Evolutionary conservation across 768 basidiomycete genomes (phyloP).

Genomic region (Suillus hirtellus): DNA sequence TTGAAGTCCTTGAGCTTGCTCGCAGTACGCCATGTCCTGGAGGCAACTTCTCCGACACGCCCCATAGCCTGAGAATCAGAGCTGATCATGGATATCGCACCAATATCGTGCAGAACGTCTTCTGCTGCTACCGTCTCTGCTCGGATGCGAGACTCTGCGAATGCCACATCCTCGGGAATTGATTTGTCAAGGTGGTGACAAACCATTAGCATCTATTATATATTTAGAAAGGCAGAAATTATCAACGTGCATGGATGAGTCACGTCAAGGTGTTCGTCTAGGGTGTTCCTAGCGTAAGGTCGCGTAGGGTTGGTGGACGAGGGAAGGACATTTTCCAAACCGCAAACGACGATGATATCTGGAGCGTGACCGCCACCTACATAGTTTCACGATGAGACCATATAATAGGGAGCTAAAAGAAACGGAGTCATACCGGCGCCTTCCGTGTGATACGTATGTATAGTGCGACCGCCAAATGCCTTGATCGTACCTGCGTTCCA

Average conservation of each 20-base stretch:
- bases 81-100: slow-evolving; percentile 96
- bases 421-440: slow-evolving; percentile 67
- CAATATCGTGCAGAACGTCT: slow-evolving; percentile 89
- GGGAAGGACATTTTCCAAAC: slow-evolving; percentile 84
- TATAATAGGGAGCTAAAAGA: neutral
- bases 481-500: slow-evolving; percentile 68
- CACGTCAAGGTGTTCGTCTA: slow-evolving; percentile 97
- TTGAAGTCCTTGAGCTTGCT: slow-evolving; percentile 85
- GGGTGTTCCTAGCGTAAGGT: slow-evolving; percentile 86
- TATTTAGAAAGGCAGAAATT: slow-evolving; percentile 7
- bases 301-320: slow-evolving; percentile 97
- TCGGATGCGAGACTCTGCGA: slow-evolving; percentile 96
- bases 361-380: slow-evolving; percentile 93
- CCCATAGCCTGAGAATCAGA: slow-evolving; percentile 99
- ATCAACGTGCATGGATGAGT: slow-evolving; percentile 26
- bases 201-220: slow-evolving; percentile 94
- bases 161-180: slow-evolving; percentile 92
- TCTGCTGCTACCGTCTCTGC: slow-evolving; percentile 97
- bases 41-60: slow-evolving; percentile 90
- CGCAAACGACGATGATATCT: slow-evolving; percentile 97
- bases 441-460: slow-evolving; percentile 97
- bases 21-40: slow-evolving; percentile 95
- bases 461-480: slow-evolving; percentile 87
- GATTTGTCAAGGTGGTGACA: slow-evolving; percentile 92
- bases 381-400: slow-evolving; percentile 1